Conservation (phyloP, 2,329 filamentous ascomycete species). For the Macroventuria anomochaeta region DNA sequence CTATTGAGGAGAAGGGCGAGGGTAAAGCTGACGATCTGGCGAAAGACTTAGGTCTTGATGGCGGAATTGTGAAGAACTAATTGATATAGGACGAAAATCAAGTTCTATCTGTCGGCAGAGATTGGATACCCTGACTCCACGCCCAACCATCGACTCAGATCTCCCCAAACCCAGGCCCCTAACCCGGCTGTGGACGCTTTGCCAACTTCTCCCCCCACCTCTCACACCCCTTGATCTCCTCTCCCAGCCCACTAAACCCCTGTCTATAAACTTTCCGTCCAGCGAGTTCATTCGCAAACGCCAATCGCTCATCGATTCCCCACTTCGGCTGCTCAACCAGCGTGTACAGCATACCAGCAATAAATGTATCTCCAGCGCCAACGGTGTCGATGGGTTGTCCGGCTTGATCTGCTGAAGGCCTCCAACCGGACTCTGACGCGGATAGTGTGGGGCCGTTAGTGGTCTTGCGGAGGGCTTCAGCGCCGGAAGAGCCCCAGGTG, state of each 20-base stretch:
- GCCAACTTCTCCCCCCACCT: neutral
- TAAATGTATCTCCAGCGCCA: slow-evolving; percentile 78
- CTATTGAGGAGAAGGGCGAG: slow-evolving; percentile 58
- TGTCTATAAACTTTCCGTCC: slow-evolving; percentile 71
- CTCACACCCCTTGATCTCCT: neutral
- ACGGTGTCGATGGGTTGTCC: slow-evolving; percentile 62
- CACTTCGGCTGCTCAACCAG: slow-evolving; percentile 62
- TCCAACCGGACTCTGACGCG: slow-evolving; percentile 24
- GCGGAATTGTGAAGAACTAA: slow-evolving; percentile 1
- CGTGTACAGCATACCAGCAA: slow-evolving; percentile 72
- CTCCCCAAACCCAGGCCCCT: neutral
- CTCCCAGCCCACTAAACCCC: slow-evolving; percentile 59
- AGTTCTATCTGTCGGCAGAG: no score
- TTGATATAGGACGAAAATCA: no score
- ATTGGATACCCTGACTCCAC: no score
- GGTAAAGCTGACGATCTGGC: neutral
- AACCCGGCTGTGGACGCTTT: neutral
- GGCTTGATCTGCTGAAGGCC: neutral
- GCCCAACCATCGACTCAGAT: no score
- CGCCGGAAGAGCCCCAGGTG: slow-evolving; percentile 66
- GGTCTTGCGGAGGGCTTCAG: slow-evolving; percentile 53
- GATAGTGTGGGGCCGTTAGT: slow-evolving; percentile 9
- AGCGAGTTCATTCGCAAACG: slow-evolving; percentile 70
- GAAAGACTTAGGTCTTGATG: neutral
- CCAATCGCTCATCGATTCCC: slow-evolving; percentile 57